A percentile compares a stretch with the other conserved stretches of the same genome.
phyloP scores from a whole-genome alignment of 768 basidiomycete genomes.

The Lyophyllum atratum region DNA sequence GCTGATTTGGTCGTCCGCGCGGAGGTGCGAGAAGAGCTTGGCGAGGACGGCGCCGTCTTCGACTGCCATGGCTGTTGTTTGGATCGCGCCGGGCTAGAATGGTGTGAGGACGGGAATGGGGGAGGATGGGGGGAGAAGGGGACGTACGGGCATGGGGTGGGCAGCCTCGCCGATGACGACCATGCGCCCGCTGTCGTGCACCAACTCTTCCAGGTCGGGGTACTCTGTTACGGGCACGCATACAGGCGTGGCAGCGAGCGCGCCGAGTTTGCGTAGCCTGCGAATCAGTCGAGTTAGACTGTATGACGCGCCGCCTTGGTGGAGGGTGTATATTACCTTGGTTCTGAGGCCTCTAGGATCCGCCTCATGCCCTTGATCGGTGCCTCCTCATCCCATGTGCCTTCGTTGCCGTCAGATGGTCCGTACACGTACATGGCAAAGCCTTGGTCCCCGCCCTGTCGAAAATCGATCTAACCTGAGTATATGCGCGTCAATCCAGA shows the following conservation, averaged over 20 bases:
- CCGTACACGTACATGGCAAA: conserved; percentile 33
- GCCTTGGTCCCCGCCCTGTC: conserved; percentile 37
- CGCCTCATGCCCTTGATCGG: conserved; percentile 32
- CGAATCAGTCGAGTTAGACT: background rate
- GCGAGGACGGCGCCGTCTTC: conserved; percentile 66
- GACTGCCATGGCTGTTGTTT: conserved; percentile 50
- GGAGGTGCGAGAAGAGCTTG: conserved; percentile 59
- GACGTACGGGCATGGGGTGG: conserved; percentile 54
- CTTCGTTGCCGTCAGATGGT: conserved; percentile 28
- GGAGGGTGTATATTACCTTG: conserved; percentile 28
- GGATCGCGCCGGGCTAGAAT: conserved; percentile 48
- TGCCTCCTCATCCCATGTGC: conserved; percentile 29
- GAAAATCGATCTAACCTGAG: conserved; percentile 12
- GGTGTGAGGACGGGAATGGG: background rate
- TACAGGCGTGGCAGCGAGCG: conserved; percentile 31
- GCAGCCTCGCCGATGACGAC: conserved; percentile 59
- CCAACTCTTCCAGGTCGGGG: conserved; percentile 51
- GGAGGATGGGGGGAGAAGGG: background rate
- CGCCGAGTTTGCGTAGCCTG: conserved; percentile 37
- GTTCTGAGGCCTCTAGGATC: conserved; percentile 33
- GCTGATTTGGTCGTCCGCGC: conserved; percentile 47
- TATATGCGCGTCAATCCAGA: background rate
- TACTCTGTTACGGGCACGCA: conserved; percentile 42
- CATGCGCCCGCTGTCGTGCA: conserved; percentile 44
- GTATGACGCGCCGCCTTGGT: conserved; percentile 11